phyloP scores from a whole-genome alignment of 2,329 filamentous ascomycete genomes.

The Sporothrix protearum region DNA sequence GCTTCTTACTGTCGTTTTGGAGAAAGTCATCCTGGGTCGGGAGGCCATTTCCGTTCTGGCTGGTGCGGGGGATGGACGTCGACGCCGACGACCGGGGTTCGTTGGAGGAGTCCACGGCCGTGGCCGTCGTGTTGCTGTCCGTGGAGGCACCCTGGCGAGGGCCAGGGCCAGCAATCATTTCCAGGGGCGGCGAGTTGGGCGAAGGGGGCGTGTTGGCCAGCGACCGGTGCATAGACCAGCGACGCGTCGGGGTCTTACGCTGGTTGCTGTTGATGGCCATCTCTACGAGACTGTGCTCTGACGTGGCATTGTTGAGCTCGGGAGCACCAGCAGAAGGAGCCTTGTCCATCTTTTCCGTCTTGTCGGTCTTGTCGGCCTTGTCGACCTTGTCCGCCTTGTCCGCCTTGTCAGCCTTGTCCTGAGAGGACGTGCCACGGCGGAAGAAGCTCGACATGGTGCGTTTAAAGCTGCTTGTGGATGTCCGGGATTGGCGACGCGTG shows the following conservation, averaged over 20 bases:
- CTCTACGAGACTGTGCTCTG: slow-evolving; percentile 34
- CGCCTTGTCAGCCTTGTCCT: background rate
- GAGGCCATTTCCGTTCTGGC: slow-evolving; percentile 31
- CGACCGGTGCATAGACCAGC: slow-evolving; percentile 47
- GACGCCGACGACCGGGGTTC: background rate
- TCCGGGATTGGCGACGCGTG: slow-evolving; percentile 42
- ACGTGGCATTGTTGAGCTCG: slow-evolving; percentile 25
- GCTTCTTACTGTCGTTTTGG: slow-evolving; percentile 48
- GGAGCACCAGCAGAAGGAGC: slow-evolving; percentile 19
- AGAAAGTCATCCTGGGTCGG: slow-evolving; percentile 46
- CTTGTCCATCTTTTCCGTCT: background rate
- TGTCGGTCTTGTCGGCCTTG: background rate
- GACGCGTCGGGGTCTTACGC: slow-evolving; percentile 36
- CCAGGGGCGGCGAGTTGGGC: slow-evolving; percentile 43
- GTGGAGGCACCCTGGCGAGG: slow-evolving; percentile 29
- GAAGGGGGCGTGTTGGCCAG: slow-evolving; percentile 50
- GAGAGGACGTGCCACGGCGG: slow-evolving; percentile 35
- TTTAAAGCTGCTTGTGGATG: slow-evolving; percentile 43
- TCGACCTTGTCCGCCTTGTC: background rate
- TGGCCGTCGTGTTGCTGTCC: slow-evolving; percentile 11
- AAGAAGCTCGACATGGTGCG: slow-evolving; percentile 52
- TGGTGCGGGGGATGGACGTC: background rate
- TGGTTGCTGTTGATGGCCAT: slow-evolving; percentile 20
- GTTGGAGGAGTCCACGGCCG: slow-evolving; percentile 25
- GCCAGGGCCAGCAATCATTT: slow-evolving; percentile 38